phyloP scores from a whole-genome alignment of 495 filamentous ascomycete species.

The Hyaloscypha hepaticicola region DNA sequence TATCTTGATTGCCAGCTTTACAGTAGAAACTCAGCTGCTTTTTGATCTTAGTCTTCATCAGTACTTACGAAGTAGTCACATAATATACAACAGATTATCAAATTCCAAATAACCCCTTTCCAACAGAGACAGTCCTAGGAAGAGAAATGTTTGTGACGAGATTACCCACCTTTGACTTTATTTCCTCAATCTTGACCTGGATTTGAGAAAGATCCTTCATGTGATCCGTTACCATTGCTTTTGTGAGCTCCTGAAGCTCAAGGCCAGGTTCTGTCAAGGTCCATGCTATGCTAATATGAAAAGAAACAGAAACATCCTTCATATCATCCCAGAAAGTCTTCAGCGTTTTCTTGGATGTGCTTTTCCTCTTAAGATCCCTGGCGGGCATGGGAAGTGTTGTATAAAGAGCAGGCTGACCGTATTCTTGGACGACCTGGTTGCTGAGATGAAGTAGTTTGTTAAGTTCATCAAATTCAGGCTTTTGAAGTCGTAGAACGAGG shows the following conservation, averaged over 20 bases:
- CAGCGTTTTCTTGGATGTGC: not conserved
- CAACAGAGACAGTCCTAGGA: slow-evolving; percentile 29
- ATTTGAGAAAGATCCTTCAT: slow-evolving; percentile 30
- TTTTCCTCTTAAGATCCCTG: not conserved
- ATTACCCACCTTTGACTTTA: slow-evolving; percentile 82
- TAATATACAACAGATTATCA: no score
- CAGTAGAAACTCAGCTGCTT: no score
- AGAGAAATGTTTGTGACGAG: slow-evolving; percentile 57
- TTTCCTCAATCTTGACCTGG: slow-evolving; percentile 43
- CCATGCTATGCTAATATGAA: slow-evolving; percentile 86
- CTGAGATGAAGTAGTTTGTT: slow-evolving; percentile 60
- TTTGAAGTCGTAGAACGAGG: slow-evolving; percentile 65
- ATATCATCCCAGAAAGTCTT: slow-evolving; percentile 13
- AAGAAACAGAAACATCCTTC: slow-evolving; percentile 51
- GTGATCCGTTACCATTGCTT: slow-evolving; percentile 29
- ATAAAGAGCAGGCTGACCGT: slow-evolving; percentile 76
- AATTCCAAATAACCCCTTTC: slow-evolving; percentile 23
- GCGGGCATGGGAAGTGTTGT: not conserved
- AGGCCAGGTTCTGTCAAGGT: slow-evolving; percentile 48
- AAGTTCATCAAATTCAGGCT: slow-evolving; percentile 44
- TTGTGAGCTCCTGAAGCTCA: slow-evolving; percentile 37
- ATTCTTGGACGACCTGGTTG: slow-evolving; percentile 58
- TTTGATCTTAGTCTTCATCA: no score
- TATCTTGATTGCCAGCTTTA: no score
- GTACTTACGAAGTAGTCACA: no score